phyloP scores from a whole-genome alignment of 192 early-diverging fungal genomes.

The Phlyctochytrium arcticum region DNA sequence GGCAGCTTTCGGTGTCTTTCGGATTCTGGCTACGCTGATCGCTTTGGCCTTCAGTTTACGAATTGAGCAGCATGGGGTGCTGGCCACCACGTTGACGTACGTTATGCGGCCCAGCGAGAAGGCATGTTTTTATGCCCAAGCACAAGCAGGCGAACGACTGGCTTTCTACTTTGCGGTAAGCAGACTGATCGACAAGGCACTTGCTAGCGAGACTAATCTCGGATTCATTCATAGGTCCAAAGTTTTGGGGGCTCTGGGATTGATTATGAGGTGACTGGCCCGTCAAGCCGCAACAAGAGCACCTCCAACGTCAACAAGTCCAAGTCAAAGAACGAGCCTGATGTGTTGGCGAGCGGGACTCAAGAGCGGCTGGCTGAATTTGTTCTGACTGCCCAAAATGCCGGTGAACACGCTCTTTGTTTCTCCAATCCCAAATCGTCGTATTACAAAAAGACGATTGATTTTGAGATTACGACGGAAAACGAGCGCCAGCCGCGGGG shows the following conservation, averaged over 20 bases:
- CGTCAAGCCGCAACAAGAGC: too few relatives aligned
- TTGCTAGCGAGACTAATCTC: background rate
- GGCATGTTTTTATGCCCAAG: constrained; percentile 83
- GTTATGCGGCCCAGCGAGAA: constrained; percentile 82
- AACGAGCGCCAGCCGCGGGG: constrained; percentile 54
- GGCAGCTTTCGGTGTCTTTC: too few relatives aligned
- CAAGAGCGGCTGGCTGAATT: constrained; percentile 92
- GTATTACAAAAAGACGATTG: constrained; percentile 85
- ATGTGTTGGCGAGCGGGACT: constrained; percentile 66
- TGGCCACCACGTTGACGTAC: constrained; percentile 77
- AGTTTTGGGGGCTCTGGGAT: constrained; percentile 93
- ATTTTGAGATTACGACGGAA: constrained; percentile 92
- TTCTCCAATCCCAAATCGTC: constrained; percentile 94
- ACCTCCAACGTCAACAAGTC: too few relatives aligned
- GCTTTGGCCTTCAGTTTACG: too few relatives aligned
- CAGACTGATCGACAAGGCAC: background rate
- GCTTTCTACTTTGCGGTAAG: constrained; percentile 97
- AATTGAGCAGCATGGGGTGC: too few relatives aligned
- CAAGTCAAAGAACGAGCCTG: too few relatives aligned
- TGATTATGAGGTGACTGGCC: constrained; percentile 83
- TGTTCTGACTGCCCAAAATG: constrained; percentile 79
- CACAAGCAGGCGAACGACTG: constrained; percentile 78
- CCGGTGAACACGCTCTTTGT: constrained; percentile 94
- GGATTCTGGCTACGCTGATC: too few relatives aligned
- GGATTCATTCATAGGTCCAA: constrained; percentile 67